phyloP scores from a whole-genome alignment of 2,329 filamentous ascomycete species.

The Arachnopeziza araneosa region DNA sequence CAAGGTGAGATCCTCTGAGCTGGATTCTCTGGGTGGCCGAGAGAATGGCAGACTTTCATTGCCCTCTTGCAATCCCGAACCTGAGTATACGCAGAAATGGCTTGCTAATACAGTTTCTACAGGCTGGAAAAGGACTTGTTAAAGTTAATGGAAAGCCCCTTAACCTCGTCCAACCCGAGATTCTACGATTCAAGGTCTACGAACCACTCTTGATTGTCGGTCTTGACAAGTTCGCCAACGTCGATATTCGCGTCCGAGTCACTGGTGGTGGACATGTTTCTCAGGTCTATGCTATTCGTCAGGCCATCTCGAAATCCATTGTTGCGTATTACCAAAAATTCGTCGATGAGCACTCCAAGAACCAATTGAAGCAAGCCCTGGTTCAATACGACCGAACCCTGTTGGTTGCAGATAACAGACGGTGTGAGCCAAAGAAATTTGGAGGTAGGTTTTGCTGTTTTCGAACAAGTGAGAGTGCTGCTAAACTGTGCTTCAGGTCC shows the following conservation, averaged over 20 bases:
- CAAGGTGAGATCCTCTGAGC: background rate
- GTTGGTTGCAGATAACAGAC: slow-evolving; percentile 97
- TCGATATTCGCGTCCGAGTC: slow-evolving; percentile 97
- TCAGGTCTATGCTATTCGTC: slow-evolving; percentile 96
- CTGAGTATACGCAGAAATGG: slow-evolving; percentile 18
- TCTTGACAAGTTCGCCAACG: slow-evolving; percentile 91
- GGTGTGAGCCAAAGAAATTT: slow-evolving; percentile 97
- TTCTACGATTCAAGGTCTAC: slow-evolving; percentile 99
- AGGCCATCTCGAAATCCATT: slow-evolving; percentile 97
- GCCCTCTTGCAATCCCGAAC: background rate
- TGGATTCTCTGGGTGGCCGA: background rate
- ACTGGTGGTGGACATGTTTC: slow-evolving; percentile 96
- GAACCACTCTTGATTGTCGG: slow-evolving; percentile 96
- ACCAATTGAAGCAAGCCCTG: slow-evolving; percentile 95
- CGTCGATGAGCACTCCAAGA: slow-evolving; percentile 99
- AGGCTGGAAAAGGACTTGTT: slow-evolving; percentile 82
- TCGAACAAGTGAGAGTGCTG: background rate
- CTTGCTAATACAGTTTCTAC: slow-evolving; percentile 17
- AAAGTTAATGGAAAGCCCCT: slow-evolving; percentile 99
- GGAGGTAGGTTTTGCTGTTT: slow-evolving; percentile 35
- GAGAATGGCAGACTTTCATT: background rate
- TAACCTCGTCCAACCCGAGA: slow-evolving; percentile 87
- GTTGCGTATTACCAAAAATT: slow-evolving; percentile 99
- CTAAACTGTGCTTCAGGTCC: slow-evolving; percentile 59
- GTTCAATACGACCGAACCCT: slow-evolving; percentile 95